Evolutionary conservation across 2,329 filamentous ascomycete species (phyloP).

Genomic region (Trichophyton benhamiae): DNA sequence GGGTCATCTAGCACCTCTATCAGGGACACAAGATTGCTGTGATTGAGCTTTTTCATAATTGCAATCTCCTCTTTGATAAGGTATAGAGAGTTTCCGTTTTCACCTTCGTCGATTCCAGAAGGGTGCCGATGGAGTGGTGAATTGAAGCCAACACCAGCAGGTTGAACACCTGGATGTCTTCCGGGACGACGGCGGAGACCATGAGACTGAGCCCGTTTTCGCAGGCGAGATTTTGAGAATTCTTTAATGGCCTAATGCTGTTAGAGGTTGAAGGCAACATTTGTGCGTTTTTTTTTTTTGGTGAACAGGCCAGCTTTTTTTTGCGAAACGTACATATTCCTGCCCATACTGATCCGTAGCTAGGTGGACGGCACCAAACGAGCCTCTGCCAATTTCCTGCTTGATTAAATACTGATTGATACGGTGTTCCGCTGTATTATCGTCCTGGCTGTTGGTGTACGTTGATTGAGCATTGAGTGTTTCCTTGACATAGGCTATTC

Average conservation of each 20-base stretch:
- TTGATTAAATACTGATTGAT: constrained; percentile 94
- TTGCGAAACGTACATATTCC: constrained; percentile 62
- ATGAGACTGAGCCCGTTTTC: constrained; percentile 82
- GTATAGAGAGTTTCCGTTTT: constrained; percentile 59
- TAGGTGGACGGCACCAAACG: constrained; percentile 84
- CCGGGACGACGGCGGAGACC: constrained; percentile 54
- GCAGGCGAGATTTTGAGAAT: constrained; percentile 83
- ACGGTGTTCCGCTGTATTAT: constrained; percentile 66
- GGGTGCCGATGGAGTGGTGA: constrained; percentile 52
- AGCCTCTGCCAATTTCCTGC: constrained; percentile 92
- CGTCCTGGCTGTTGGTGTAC: constrained; percentile 71
- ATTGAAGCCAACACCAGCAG: constrained; percentile 45
- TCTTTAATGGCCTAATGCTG: constrained; percentile 73
- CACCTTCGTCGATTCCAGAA: constrained; percentile 32
- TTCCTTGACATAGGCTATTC: constrained; percentile 40
- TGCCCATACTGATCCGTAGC: constrained; percentile 80
- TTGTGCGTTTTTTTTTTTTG: background rate
- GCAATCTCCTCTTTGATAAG: constrained; percentile 93
- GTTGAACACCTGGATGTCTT: constrained; percentile 41
- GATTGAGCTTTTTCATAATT: constrained; percentile 97
- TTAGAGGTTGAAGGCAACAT: background rate
- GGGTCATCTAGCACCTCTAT: constrained; percentile 94
- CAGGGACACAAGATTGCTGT: constrained; percentile 82
- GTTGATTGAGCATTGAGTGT: constrained; percentile 81
- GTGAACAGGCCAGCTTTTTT: background rate